A percentile compares a stretch with the other conserved stretches of the same genome.
Conservation (phyloP, 2,329 filamentous ascomycete species). For the Phialemoniopsis sp. region DNA sequence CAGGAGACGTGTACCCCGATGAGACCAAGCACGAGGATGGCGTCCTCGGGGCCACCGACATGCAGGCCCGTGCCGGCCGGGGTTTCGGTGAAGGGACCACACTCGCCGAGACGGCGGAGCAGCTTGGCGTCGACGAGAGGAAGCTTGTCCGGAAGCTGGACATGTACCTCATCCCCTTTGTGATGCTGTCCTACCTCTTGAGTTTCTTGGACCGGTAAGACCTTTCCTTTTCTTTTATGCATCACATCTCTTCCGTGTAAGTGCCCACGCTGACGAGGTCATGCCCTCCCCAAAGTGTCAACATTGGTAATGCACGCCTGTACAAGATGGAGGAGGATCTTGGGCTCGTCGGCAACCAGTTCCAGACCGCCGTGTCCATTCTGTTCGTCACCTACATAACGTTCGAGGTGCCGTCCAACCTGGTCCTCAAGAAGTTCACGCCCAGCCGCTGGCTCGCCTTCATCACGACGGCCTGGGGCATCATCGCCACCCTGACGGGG, state of each 20-base stretch:
- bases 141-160: constrained; percentile 63
- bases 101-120: constrained; percentile 1
- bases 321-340: constrained; percentile 62
- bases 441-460: constrained; percentile 61
- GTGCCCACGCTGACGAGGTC: background rate
- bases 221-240: constrained; percentile 6
- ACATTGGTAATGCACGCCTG: constrained; percentile 68
- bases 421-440: constrained; percentile 58
- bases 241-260: background rate
- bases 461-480: constrained; percentile 61
- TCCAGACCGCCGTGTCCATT: constrained; percentile 64
- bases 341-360: constrained; percentile 58
- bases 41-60: background rate
- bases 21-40: background rate
- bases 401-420: constrained; percentile 63
- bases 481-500: constrained; percentile 67
- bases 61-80: too few relatives aligned
- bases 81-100: too few relatives aligned
- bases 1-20: background rate
- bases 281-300: constrained; percentile 42
- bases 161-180: constrained; percentile 57
- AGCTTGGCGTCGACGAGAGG: constrained; percentile 34
- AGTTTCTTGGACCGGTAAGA: constrained; percentile 68
- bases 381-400: constrained; percentile 61
- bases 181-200: constrained; percentile 69